Evolutionary conservation across 345 rosid genomes (phyloP).

Genomic region (Lepidium aucheri): DNA sequence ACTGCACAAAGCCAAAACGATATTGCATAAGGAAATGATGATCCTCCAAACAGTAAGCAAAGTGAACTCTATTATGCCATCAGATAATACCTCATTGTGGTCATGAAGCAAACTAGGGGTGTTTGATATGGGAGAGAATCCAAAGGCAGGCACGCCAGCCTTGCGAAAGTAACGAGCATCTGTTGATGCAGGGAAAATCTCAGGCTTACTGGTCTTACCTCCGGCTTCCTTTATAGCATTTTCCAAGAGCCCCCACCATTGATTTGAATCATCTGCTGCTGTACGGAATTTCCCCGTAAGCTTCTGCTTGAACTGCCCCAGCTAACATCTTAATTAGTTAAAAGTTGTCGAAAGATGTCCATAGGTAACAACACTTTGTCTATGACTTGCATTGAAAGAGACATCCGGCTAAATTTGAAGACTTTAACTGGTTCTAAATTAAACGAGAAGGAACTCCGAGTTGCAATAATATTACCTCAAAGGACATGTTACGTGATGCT

Average conservation of each 20-base stretch:
- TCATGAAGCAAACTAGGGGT: conserved; percentile 86
- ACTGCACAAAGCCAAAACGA: conserved; percentile 39
- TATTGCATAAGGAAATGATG: not conserved
- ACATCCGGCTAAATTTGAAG: not conserved
- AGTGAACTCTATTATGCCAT: not conserved
- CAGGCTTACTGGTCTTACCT: conserved; percentile 63
- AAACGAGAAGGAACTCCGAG: not conserved
- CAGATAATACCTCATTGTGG: conserved; percentile 68
- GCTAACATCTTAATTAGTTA: conserved; percentile 24
- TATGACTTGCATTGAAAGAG: not conserved
- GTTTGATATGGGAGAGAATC: conserved; percentile 89
- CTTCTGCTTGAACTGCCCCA: conserved; percentile 83
- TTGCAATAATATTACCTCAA: conserved; percentile 42
- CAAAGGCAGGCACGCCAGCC: conserved; percentile 70
- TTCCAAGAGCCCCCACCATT: conserved; percentile 83
- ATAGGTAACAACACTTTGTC: not conserved
- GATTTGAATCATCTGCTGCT: conserved; percentile 59
- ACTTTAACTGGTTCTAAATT: not conserved
- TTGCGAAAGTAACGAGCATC: conserved; percentile 72
- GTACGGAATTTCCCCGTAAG: conserved; percentile 47
- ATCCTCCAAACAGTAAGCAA: not conserved
- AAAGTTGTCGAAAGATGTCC: not conserved
- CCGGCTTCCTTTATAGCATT: conserved; percentile 66
- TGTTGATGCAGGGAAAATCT: conserved; percentile 87
- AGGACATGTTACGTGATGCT: conserved; percentile 76